Evolutionary conservation across 371 early-diverging fungal species (phyloP).

Genomic region (Mortierella sp.): DNA sequence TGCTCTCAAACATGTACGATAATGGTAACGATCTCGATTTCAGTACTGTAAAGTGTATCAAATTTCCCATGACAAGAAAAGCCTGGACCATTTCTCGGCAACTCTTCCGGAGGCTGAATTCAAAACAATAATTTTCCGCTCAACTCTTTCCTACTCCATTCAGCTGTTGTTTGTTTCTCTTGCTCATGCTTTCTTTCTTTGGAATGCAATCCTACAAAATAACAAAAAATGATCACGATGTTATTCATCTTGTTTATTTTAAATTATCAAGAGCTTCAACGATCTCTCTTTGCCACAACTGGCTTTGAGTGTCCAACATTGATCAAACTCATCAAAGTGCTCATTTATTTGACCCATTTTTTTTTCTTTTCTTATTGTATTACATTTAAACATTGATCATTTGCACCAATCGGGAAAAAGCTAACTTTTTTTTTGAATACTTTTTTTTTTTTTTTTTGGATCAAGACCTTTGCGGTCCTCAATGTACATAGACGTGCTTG

Average conservation of each 20-base stretch:
- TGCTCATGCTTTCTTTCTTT: conserved; percentile 5
- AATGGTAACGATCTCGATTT: conserved; percentile 2
- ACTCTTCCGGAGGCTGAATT: conserved; percentile 32
- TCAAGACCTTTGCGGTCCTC: background rate
- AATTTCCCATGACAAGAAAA: conserved; percentile 24
- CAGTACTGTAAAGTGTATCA: background rate
- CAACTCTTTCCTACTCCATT: background rate
- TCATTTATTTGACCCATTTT: too few species aligned
- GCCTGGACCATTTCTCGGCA: conserved; percentile 31
- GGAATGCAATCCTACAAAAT: background rate
- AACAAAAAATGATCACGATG: background rate
- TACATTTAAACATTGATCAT: background rate
- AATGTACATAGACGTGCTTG: too few species aligned
- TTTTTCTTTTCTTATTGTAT: too few species aligned
- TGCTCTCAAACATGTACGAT: background rate
- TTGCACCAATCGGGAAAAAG: conserved; percentile 12
- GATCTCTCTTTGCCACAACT: too few species aligned
- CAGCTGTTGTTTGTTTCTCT: background rate
- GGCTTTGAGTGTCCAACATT: too few species aligned
- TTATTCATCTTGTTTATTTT: background rate
- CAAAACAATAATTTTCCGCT: background rate
- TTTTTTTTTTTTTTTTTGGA: background rate
- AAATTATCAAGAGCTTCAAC: too few species aligned
- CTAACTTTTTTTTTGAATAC: background rate
- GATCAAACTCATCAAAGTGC: too few species aligned